Evolutionary conservation across 805 yeast species (phyloP).

Genomic region (Debaryomyces hansenii): DNA sequence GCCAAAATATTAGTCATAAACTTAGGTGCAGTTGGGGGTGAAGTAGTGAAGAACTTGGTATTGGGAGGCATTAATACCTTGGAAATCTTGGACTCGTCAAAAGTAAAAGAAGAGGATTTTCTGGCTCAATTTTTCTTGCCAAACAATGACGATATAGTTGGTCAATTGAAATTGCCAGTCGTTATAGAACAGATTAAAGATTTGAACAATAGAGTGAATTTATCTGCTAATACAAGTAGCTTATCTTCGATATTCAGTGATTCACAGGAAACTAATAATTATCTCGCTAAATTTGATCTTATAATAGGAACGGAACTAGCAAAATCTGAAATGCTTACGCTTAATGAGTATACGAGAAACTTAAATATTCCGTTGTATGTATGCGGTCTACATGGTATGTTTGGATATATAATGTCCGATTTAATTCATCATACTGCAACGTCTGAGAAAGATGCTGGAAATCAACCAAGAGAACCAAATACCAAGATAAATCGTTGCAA

Average conservation of each 20-base stretch:
- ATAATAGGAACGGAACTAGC: conserved; percentile 72
- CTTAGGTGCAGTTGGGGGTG: conserved; percentile 77
- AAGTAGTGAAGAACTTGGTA: conserved; percentile 78
- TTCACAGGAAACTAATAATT: conserved; percentile 20
- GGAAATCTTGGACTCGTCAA: conserved; percentile 62
- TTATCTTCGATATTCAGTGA: conserved; percentile 18
- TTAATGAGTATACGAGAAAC: conserved; percentile 60
- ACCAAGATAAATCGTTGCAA: conserved; percentile 52
- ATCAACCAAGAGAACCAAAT: conserved; percentile 37
- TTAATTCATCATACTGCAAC: conserved; percentile 61
- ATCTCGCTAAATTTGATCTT: conserved; percentile 59
- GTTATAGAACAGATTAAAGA: conserved; percentile 60
- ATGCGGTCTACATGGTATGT: conserved; percentile 73
- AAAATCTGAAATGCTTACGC: conserved; percentile 35
- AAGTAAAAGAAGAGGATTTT: conserved; percentile 60
- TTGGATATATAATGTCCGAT: conserved; percentile 80
- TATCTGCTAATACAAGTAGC: conserved; percentile 42
- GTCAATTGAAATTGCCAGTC: conserved; percentile 53
- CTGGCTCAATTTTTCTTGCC: conserved; percentile 74
- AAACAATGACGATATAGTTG: conserved; percentile 52
- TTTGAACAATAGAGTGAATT: conserved; percentile 75
- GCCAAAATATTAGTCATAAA: conserved; percentile 72
- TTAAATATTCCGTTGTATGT: conserved; percentile 65
- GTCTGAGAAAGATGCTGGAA: conserved; percentile 52
- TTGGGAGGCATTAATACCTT: conserved; percentile 85